These are phyloP conservation scores for Paraphaeosphaeria minitans DNA, from an alignment of 2,329 filamentous ascomycete genomes.

Conservation along the genomic window DNA sequence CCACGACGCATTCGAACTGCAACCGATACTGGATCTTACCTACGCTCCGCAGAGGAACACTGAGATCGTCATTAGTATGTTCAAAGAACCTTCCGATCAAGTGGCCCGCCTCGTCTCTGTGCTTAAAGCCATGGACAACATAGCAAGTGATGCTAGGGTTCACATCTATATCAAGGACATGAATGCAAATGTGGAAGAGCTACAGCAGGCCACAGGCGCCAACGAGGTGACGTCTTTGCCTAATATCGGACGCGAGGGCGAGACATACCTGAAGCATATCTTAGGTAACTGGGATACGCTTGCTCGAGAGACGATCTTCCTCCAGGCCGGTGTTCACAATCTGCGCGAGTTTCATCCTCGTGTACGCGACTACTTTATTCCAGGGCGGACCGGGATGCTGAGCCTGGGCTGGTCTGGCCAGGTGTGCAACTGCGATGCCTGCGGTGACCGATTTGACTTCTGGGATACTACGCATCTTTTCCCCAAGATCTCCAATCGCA, in stretches of 20 bases:
- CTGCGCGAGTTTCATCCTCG: constrained; percentile 42
- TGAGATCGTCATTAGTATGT: constrained; percentile 48
- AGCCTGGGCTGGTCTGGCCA: constrained; percentile 48
- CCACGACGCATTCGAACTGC: neutral
- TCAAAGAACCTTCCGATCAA: constrained; percentile 38
- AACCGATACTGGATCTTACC: constrained; percentile 18
- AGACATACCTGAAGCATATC: constrained; percentile 55
- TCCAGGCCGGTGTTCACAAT: constrained; percentile 53
- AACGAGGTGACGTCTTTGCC: constrained; percentile 27
- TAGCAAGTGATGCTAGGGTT: constrained; percentile 22
- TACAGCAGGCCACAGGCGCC: constrained; percentile 26
- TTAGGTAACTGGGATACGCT: constrained; percentile 50
- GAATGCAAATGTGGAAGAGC: constrained; percentile 19
- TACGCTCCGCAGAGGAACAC: constrained; percentile 28
- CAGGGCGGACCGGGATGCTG: constrained; percentile 51
- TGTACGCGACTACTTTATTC: constrained; percentile 46
- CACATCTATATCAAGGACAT: constrained; percentile 40
- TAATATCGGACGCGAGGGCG: constrained; percentile 53
- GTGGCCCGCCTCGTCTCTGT: constrained; percentile 26
- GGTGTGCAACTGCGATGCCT: constrained; percentile 47
- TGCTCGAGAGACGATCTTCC: constrained; percentile 53
- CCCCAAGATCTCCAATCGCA: constrained; percentile 39
- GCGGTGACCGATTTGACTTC: constrained; percentile 49
- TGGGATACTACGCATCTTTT: constrained; percentile 46
- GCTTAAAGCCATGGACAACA: constrained; percentile 23